A percentile compares a stretch with the other conserved stretches of the same genome.
These are phyloP conservation scores for Prunus persica DNA, from an alignment of 306 rosid genomes.

Conservation along the genomic window DNA sequence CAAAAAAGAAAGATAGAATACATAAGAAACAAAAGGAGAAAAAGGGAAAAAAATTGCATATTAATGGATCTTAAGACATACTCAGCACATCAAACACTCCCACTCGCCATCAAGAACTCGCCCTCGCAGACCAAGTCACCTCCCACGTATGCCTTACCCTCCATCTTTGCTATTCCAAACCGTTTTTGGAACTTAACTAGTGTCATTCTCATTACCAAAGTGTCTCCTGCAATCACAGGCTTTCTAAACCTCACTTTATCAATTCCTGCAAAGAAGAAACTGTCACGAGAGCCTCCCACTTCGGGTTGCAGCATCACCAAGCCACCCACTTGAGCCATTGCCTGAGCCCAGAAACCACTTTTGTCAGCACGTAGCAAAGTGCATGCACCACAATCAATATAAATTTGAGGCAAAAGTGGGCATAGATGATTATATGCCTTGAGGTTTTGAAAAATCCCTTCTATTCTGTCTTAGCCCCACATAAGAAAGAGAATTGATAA, in stretches of 20 bases:
- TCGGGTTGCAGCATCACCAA: constrained; percentile 89
- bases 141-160: constrained; percentile 89
- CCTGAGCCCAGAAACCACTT: constrained; percentile 43
- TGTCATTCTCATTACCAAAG: constrained; percentile 91
- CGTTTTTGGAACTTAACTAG: constrained; percentile 77
- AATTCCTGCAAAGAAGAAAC: constrained; percentile 90
- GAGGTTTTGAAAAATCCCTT: background rate
- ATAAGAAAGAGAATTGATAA: background rate
- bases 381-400: background rate
- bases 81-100: constrained; percentile 31
- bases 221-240: constrained; percentile 91
- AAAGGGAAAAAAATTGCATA: background rate
- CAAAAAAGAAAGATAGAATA: background rate
- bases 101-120: constrained; percentile 79
- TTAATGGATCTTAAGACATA: background rate
- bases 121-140: constrained; percentile 94
- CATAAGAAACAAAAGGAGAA: background rate
- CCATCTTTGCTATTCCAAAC: constrained; percentile 92
- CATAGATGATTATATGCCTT: background rate
- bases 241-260: constrained; percentile 90
- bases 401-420: background rate
- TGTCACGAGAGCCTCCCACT: constrained; percentile 79
- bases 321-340: constrained; percentile 98
- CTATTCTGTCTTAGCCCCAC: background rate
- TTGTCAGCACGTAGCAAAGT: constrained; percentile 7